A percentile compares a stretch with the other conserved stretches of the same genome.
Conservation (phyloP, 257 asterid genomes). For the Solanum commersonii region DNA sequence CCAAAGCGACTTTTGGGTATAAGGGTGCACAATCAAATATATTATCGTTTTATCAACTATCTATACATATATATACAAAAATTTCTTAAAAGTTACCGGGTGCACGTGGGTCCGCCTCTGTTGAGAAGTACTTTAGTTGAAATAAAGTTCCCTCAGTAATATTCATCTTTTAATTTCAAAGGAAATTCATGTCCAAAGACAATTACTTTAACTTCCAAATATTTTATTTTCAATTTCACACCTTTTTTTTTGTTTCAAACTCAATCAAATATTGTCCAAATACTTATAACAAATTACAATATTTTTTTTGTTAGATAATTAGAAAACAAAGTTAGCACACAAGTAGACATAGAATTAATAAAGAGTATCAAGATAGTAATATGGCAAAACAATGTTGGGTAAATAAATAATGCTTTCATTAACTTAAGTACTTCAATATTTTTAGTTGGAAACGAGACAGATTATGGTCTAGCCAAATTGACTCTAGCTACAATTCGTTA, state of each 20-base stretch:
- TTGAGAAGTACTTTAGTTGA: neutral
- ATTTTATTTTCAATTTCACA: neutral
- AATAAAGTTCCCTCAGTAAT: neutral
- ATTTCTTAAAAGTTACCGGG: no score
- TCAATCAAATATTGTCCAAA: neutral
- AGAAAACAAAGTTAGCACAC: neutral
- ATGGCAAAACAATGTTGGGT: neutral
- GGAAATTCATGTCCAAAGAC: neutral
- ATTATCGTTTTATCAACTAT: no score
- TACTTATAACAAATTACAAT: neutral
- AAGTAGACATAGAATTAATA: neutral
- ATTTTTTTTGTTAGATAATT: neutral
- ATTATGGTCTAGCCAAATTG: neutral
- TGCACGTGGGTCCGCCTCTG: no score
- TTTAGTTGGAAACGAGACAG: neutral
- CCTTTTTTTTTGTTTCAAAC: neutral
- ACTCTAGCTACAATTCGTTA: neutral
- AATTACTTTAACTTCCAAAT: neutral
- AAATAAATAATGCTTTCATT: neutral
- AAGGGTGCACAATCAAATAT: no score
- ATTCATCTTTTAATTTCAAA: neutral
- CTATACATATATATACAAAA: no score
- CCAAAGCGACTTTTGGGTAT: no score
- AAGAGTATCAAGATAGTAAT: neutral
- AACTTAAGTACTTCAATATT: neutral